Conservation (phyloP, 2,329 filamentous ascomycete species). For the Lachnellula subtilissima region DNA sequence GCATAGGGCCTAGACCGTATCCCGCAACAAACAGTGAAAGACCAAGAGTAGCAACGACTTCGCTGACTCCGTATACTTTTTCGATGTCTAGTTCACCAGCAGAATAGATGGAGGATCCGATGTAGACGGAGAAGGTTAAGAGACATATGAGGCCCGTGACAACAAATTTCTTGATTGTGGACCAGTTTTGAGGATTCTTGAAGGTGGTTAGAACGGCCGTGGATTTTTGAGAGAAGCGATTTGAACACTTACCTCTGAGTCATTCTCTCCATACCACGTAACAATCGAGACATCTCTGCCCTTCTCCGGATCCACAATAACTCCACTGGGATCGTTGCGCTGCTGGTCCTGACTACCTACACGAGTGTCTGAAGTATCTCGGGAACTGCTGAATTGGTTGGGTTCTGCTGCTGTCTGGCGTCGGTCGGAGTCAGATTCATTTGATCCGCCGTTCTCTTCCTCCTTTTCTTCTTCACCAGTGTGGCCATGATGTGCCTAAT, state of each 20-base stretch:
- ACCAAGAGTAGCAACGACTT: constrained; percentile 49
- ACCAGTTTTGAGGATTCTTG: constrained; percentile 53
- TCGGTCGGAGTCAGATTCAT: background rate
- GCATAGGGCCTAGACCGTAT: constrained; percentile 57
- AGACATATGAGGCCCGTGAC: constrained; percentile 46
- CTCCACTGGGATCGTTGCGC: constrained; percentile 37
- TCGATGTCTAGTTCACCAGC: constrained; percentile 44
- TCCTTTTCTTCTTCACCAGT: constrained; percentile 26
- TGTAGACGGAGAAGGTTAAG: constrained; percentile 55
- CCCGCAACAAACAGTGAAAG: constrained; percentile 58
- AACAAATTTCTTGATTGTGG: constrained; percentile 36
- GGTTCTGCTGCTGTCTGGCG: background rate
- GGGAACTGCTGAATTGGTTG: background rate
- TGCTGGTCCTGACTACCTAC: constrained; percentile 9
- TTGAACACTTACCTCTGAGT: constrained; percentile 35
- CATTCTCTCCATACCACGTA: constrained; percentile 46
- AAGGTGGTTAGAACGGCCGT: constrained; percentile 40
- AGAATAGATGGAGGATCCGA: constrained; percentile 45
- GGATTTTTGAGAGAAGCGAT: constrained; percentile 33
- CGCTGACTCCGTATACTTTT: constrained; percentile 47
- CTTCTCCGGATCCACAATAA: constrained; percentile 46
- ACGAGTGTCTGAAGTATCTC: constrained; percentile 14
- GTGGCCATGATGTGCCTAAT: constrained; percentile 38
- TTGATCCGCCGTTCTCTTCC: constrained; percentile 29
- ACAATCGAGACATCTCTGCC: constrained; percentile 46